A percentile compares a stretch with the other conserved stretches of the same genome.
Evolutionary conservation across 768 basidiomycete genomes (phyloP).

Genomic region (Austroboletus eburneus): DNA sequence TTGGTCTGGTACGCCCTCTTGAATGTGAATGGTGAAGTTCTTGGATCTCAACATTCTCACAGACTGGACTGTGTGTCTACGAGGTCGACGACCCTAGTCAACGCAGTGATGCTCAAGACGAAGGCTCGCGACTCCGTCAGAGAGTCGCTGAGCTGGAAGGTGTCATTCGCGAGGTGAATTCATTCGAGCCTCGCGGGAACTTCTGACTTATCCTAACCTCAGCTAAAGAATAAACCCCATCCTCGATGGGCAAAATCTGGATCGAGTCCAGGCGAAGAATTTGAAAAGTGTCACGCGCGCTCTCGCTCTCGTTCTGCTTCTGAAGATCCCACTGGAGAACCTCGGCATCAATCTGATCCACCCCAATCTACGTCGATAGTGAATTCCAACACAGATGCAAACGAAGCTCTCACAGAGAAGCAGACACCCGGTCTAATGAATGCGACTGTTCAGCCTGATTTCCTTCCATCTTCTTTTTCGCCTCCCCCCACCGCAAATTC

Average conservation of each 20-base stretch:
- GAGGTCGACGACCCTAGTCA: slow-evolving; percentile 75
- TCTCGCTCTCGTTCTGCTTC: slow-evolving; percentile 17
- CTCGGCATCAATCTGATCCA: slow-evolving; percentile 2
- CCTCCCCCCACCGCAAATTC: slow-evolving; percentile 30
- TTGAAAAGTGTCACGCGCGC: slow-evolving; percentile 24
- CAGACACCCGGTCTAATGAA: neutral
- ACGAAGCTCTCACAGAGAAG: slow-evolving; percentile 4
- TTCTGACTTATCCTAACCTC: neutral
- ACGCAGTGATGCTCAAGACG: slow-evolving; percentile 50
- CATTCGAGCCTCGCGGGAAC: neutral
- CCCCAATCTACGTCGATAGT: neutral
- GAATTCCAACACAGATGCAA: slow-evolving; percentile 2
- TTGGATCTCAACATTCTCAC: slow-evolving; percentile 1
- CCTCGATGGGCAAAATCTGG: slow-evolving; percentile 50
- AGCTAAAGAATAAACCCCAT: slow-evolving; percentile 74
- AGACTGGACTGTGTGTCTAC: slow-evolving; percentile 83
- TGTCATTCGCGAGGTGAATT: slow-evolving; percentile 69
- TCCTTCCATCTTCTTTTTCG: slow-evolving; percentile 30
- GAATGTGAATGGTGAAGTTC: slow-evolving; percentile 27
- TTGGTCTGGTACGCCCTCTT: slow-evolving; percentile 34
- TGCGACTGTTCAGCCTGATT: slow-evolving; percentile 16
- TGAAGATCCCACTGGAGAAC: slow-evolving; percentile 6
- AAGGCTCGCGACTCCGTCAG: slow-evolving; percentile 60
- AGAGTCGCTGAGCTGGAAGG: slow-evolving; percentile 81
- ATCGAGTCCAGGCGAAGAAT: slow-evolving; percentile 21